Percentiles rank a stretch among this genome's conserved stretches.
These are phyloP conservation scores for Haplosporangium sp. DNA, from an alignment of 371 early-diverging fungal genomes.

Conservation along the genomic window DNA sequence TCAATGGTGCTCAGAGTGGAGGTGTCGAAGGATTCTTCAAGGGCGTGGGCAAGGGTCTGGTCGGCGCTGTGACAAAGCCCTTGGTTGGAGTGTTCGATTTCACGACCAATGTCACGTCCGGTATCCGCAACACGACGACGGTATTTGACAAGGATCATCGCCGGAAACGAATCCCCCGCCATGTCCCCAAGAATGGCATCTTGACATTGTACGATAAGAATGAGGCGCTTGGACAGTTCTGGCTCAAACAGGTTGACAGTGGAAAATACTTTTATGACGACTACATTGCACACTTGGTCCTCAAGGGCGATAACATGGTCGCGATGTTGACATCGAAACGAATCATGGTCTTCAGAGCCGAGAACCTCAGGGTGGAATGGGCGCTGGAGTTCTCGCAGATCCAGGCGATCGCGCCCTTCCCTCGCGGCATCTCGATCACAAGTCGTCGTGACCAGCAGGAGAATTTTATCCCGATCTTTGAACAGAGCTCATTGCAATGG, in stretches of 20 bases:
- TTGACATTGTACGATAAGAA: conserved; percentile 77
- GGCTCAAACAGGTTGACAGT: conserved; percentile 87
- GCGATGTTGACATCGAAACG: conserved; percentile 78
- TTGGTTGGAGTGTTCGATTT: conserved; percentile 94
- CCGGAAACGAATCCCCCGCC: conserved; percentile 90
- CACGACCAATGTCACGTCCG: conserved; percentile 88
- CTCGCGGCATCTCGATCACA: conserved; percentile 46
- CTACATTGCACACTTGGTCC: conserved; percentile 89
- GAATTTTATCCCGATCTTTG: conserved; percentile 56
- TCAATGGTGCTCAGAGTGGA: conserved; percentile 91
- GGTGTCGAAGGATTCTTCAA: conserved; percentile 96
- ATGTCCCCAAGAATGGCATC: conserved; percentile 87
- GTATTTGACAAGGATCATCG: conserved; percentile 85
- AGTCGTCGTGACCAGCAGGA: conserved; percentile 47
- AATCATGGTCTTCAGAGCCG: conserved; percentile 74
- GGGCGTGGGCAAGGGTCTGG: conserved; percentile 96
- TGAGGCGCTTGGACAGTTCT: conserved; percentile 91
- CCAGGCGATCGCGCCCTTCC: conserved; percentile 50
- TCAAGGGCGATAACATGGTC: conserved; percentile 78
- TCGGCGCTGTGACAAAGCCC: conserved; percentile 95
- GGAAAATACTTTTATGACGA: conserved; percentile 87
- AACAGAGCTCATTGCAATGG: conserved; percentile 45
- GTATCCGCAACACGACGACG: conserved; percentile 96
- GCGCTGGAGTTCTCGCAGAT: conserved; percentile 56
- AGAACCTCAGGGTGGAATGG: conserved; percentile 78